Evolutionary conservation across 2,329 filamentous ascomycete genomes (phyloP).

Genomic region (Talaromyces sp.): DNA sequence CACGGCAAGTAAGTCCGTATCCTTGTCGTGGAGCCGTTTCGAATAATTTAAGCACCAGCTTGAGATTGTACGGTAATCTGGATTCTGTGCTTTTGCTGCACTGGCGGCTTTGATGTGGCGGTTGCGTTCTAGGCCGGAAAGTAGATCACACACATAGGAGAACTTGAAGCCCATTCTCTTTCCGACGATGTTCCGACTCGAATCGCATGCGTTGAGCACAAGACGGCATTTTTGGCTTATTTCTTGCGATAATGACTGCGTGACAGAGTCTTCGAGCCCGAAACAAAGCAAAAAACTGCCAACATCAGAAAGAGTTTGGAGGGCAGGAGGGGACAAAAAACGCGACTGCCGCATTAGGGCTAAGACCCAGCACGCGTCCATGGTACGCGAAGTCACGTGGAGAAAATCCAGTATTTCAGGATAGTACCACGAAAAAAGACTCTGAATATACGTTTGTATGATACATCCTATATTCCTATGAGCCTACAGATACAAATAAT

Average conservation of each 20-base stretch:
- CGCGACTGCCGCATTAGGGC: conserved; percentile 13
- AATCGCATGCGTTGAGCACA: not conserved
- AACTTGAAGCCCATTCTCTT: conserved; percentile 54
- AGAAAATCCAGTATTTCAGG: not conserved
- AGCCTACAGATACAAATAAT: not conserved
- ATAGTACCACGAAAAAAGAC: no score
- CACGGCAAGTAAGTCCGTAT: conserved; percentile 60
- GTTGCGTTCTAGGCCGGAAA: conserved; percentile 62
- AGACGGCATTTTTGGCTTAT: conserved; percentile 10
- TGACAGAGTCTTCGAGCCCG: not conserved
- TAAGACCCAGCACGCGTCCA: conserved; percentile 23
- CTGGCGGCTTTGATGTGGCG: conserved; percentile 34
- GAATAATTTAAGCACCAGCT: conserved; percentile 69
- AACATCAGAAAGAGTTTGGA: not conserved
- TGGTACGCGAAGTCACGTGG: conserved; percentile 37
- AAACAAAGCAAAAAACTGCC: not conserved
- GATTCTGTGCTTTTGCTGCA: conserved; percentile 28
- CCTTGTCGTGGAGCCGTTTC: conserved; percentile 53
- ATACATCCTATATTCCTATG: not conserved
- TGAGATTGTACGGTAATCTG: conserved; percentile 47
- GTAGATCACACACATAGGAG: conserved; percentile 66
- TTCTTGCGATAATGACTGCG: not conserved
- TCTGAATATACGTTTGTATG: not conserved
- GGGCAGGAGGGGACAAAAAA: not conserved
- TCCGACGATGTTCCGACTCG: conserved; percentile 1